phyloP scores from a whole-genome alignment of 139 green algal species.

The Chlamydomonas sp. region DNA sequence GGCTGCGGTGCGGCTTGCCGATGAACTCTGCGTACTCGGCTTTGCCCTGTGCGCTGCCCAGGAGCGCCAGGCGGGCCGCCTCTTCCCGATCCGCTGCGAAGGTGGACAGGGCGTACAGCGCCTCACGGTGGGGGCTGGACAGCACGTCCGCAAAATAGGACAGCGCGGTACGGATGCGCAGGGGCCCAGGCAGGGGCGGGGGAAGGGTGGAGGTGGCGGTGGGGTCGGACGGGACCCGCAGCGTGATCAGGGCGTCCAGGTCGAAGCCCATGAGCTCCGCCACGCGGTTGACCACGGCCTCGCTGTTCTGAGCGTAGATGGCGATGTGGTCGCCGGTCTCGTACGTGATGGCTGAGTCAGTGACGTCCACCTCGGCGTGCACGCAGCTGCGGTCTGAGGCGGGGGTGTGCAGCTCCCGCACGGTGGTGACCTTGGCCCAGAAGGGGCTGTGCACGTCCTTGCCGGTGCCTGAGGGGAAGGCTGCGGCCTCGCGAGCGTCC shows the following conservation, averaged over 20 bases:
- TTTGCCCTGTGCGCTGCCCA: slow-evolving; percentile 77
- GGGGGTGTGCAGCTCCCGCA: slow-evolving; percentile 86
- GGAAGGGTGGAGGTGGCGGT: slow-evolving; percentile 32
- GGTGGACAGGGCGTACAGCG: slow-evolving; percentile 79
- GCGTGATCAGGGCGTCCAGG: slow-evolving; percentile 50
- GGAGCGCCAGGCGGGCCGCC: slow-evolving; percentile 62
- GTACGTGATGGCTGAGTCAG: slow-evolving; percentile 53
- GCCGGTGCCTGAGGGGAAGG: slow-evolving; percentile 48
- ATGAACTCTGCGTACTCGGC: slow-evolving; percentile 77
- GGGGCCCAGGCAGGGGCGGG: slow-evolving; percentile 70
- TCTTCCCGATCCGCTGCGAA: slow-evolving; percentile 66
- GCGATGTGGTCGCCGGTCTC: slow-evolving; percentile 92
- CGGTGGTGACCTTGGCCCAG: slow-evolving; percentile 60
- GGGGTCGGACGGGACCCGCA: slow-evolving; percentile 3
- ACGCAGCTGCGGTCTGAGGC: slow-evolving; percentile 88
- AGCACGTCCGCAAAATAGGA: slow-evolving; percentile 86
- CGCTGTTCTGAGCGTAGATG: slow-evolving; percentile 84
- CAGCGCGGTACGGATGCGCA: slow-evolving; percentile 77
- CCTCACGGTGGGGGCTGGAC: slow-evolving; percentile 75
- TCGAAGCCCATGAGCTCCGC: slow-evolving; percentile 70
- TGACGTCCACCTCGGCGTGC: slow-evolving; percentile 93
- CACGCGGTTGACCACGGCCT: slow-evolving; percentile 70
- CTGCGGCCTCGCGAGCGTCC: background rate
- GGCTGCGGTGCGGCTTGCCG: slow-evolving; percentile 58
- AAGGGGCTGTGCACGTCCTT: slow-evolving; percentile 64